Conservation (phyloP, 2,329 filamentous ascomycete genomes). For the Pseudogymnoascus sp. region DNA sequence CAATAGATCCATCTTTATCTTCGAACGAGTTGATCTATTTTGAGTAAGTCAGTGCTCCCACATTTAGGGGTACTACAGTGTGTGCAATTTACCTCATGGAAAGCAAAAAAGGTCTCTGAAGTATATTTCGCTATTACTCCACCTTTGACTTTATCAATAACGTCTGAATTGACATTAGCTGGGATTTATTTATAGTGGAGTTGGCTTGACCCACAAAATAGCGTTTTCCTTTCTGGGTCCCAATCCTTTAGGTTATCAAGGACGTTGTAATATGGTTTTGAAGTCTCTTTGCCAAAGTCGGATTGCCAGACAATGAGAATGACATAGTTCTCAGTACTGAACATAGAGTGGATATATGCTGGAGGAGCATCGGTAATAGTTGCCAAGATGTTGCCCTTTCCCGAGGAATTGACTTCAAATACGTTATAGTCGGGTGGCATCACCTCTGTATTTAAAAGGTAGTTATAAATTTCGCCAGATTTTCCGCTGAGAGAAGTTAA, state of each 20-base stretch:
- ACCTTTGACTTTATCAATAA: neutral
- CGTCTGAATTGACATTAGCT: neutral
- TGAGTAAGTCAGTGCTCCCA: neutral
- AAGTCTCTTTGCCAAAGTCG: neutral
- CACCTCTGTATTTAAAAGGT: slow-evolving; percentile 58
- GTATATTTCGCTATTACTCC: neutral
- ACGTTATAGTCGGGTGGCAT: slow-evolving; percentile 52
- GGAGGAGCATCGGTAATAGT: slow-evolving; percentile 42
- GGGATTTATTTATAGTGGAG: no score
- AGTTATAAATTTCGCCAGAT: slow-evolving; percentile 71
- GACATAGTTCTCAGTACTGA: slow-evolving; percentile 61
- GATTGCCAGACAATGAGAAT: slow-evolving; percentile 38
- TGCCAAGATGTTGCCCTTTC: slow-evolving; percentile 62
- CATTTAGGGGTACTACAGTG: neutral
- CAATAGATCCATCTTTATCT: neutral
- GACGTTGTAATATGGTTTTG: neutral
- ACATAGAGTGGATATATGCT: slow-evolving; percentile 73
- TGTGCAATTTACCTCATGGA: neutral
- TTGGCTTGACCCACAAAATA: neutral
- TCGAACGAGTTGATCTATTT: neutral
- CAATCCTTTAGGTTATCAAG: neutral
- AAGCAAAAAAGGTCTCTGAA: neutral
- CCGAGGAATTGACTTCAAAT: slow-evolving; percentile 53
- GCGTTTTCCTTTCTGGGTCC: neutral
- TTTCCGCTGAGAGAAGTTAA: slow-evolving; percentile 53